Evolutionary conservation across 163 green algal genomes (phyloP).

Genomic region (Prototheca stagnorum): DNA sequence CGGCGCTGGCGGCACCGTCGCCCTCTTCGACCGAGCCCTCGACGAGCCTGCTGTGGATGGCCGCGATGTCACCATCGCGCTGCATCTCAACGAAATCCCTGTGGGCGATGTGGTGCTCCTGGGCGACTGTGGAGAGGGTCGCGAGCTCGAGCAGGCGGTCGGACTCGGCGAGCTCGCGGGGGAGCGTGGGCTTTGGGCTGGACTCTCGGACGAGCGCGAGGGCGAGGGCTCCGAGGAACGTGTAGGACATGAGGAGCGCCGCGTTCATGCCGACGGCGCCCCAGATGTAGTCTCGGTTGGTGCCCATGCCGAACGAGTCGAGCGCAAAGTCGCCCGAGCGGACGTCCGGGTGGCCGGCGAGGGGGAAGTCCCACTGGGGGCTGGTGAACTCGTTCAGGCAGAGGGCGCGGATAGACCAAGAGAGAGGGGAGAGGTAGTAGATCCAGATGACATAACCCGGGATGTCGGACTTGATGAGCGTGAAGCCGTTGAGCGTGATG

Average conservation of each 20-base stretch:
- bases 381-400: conserved; percentile 29
- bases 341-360: too few relatives aligned
- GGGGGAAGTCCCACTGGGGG: conserved; percentile 1
- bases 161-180: conserved; percentile 4
- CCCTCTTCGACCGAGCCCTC: not conserved
- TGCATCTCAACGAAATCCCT: too few relatives aligned
- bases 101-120: too few relatives aligned
- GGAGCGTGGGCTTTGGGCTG: conserved; percentile 13
- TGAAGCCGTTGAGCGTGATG: conserved; percentile 20
- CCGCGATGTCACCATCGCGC: too few relatives aligned
- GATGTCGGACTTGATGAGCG: conserved; percentile 7
- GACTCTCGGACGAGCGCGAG: too few relatives aligned
- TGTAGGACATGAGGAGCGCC: conserved; percentile 14
- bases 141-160: not conserved
- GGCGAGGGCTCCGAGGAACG: conserved; percentile 1
- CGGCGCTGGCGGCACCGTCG: too few relatives aligned
- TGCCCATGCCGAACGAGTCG: conserved; percentile 1
- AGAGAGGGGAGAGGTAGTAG: conserved; percentile 24
- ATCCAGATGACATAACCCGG: conserved; percentile 6
- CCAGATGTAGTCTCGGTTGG: conserved; percentile 28
- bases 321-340: not conserved
- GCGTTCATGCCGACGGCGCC: conserved; percentile 18
- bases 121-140: too few relatives aligned
- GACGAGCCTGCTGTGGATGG: too few relatives aligned
- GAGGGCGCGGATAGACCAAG: conserved; percentile 22